A percentile compares a stretch with the other conserved stretches of the same genome.
Conservation (phyloP, 352 stramenopile genomes). For the Globisporangium carolinianum region DNA sequence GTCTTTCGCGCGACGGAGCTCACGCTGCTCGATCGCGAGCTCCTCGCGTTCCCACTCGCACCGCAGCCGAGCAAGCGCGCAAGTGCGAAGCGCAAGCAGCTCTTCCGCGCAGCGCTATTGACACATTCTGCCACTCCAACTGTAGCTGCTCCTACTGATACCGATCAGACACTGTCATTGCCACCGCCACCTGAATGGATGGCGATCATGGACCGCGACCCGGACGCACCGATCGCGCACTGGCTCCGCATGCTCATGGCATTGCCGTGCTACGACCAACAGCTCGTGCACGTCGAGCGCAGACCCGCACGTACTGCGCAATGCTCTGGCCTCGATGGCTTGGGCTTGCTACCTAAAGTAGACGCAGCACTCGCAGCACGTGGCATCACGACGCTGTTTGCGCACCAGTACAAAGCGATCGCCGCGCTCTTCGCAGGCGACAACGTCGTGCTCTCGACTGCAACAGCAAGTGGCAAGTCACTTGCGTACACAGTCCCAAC, state of each 20-base stretch:
- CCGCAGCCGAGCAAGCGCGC: slow-evolving; percentile 55
- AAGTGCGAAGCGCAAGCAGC: slow-evolving; percentile 41
- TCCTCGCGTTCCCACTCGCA: slow-evolving; percentile 52
- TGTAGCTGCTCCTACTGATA: neutral
- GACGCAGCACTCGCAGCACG: slow-evolving; percentile 28
- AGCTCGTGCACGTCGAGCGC: slow-evolving; percentile 80
- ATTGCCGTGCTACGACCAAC: slow-evolving; percentile 55
- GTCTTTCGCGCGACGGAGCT: slow-evolving; percentile 23
- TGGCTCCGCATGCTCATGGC: slow-evolving; percentile 44
- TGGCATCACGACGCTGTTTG: slow-evolving; percentile 83
- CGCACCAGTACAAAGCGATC: slow-evolving; percentile 89
- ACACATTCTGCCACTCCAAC: neutral
- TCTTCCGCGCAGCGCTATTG: slow-evolving; percentile 43
- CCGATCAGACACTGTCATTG: neutral
- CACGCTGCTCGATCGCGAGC: slow-evolving; percentile 20
- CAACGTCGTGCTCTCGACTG: slow-evolving; percentile 94
- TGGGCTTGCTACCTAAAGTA: slow-evolving; percentile 35
- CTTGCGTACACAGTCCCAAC: slow-evolving; percentile 96
- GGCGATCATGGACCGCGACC: too few species aligned
- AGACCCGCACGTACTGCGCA: slow-evolving; percentile 32
- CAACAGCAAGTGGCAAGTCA: slow-evolving; percentile 96
- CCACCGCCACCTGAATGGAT: neutral
- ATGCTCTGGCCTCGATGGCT: slow-evolving; percentile 24
- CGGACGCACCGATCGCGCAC: slow-evolving; percentile 15
- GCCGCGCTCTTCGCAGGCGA: slow-evolving; percentile 70